phyloP scores from a whole-genome alignment of 2,329 filamentous ascomycete genomes.

The Boeremia lycopersici region DNA sequence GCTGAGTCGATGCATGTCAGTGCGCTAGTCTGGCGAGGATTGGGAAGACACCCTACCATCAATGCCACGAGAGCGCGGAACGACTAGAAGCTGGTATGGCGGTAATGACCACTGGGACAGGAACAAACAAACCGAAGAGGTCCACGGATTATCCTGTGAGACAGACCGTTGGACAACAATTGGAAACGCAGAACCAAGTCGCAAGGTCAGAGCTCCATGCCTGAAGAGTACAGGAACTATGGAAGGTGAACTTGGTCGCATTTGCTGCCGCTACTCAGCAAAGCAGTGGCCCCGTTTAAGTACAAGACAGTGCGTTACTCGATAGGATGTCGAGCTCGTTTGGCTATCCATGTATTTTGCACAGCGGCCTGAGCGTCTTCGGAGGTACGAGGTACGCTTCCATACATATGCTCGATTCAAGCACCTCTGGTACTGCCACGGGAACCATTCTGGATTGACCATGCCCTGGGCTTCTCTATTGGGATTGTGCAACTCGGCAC shows the following conservation, averaged over 20 bases:
- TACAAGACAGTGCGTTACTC: conserved; percentile 19
- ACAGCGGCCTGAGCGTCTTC: conserved; percentile 20
- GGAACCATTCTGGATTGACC: conserved; percentile 16
- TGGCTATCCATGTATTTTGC: conserved; percentile 23
- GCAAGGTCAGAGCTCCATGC: conserved; percentile 18
- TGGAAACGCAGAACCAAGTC: conserved; percentile 21
- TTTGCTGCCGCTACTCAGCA: not conserved
- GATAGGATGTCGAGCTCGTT: conserved; percentile 18
- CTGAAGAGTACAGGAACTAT: conserved; percentile 29
- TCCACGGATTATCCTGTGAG: conserved; percentile 31
- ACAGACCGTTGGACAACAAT: conserved; percentile 17
- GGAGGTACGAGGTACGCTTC: conserved; percentile 12
- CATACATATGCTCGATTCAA: conserved; percentile 7
- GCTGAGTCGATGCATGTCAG: conserved; percentile 24
- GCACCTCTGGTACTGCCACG: conserved; percentile 24
- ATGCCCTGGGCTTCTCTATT: not conserved
- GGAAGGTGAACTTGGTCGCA: conserved; percentile 15
- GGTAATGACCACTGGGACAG: conserved; percentile 31
- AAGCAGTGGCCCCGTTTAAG: conserved; percentile 19
- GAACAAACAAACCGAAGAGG: conserved; percentile 41
- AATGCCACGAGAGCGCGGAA: conserved; percentile 35
- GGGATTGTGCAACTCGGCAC: not conserved
- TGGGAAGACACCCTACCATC: conserved; percentile 25
- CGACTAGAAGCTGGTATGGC: conserved; percentile 16
- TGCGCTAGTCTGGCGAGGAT: conserved; percentile 20